Evolutionary conservation across 2,329 filamentous ascomycete species (phyloP), one percentile per base, ranked within the genome.

Genomic region (Cercospora zeina): DNA sequence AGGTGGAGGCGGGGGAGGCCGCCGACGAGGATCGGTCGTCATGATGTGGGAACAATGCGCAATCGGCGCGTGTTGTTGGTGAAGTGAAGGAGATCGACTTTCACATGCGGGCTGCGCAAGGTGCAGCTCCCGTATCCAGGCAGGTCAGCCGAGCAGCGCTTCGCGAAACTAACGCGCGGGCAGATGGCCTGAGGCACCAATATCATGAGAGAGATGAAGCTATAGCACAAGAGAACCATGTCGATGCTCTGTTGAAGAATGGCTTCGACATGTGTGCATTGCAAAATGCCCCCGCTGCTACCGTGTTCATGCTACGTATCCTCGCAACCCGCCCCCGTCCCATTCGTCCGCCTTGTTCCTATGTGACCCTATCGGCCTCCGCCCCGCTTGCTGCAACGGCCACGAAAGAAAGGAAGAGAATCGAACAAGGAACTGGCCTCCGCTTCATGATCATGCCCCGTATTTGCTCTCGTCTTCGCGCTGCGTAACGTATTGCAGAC

Each of bases 1-100:
- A 37, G 82, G 82, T 42, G 83, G 82, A 65, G 80, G 67, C 47
- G 65, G 68, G 21, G 67, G 67, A 11, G 62, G 54, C 53, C 69
- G 62, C 55, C 67, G 56, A 36, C 69, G 65, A 27, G 69, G 69
- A 67, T 82, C 81, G 69, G 78, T 73, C 61, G 80, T 76, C 81
- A 83, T 81, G 63, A 58, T 31, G 11, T 21, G n/a, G 24, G 11
- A 55, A 19, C 10, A 24, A 37, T 30, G 39, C 39, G 39, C 39
- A 11, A 45, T 16, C 4, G 13, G 39, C 39, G 39, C 39, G 24
- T 6, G 24, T 19, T 5, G 39, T 11, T 19, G 21, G 19, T 13
- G 39, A 54, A 36, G 50, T 36, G 50, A 54, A 36, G 50, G n/a
- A 6, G 33, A 53, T 4, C 31, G 3, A 33, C 39, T 45, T 54